Conservation (phyloP, 352 stramenopile species). For the Peronospora destructor region DNA sequence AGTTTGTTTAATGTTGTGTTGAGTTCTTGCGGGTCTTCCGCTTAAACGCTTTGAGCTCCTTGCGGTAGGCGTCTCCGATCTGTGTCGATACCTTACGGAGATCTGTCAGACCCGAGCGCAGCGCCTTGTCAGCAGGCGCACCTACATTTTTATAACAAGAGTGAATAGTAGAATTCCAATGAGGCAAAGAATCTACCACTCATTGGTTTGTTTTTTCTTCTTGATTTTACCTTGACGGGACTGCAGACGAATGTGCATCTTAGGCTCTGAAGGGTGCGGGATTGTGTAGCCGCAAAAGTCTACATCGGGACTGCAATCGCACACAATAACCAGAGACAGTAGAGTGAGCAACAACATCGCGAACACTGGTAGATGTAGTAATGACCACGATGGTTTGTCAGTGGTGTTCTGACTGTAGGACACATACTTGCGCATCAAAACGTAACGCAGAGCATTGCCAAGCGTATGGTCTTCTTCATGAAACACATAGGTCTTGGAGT, state of each 20-base stretch:
- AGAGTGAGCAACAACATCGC: not conserved
- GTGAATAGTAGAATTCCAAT: not conserved
- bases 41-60: conserved; percentile 81
- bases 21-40: conserved; percentile 62
- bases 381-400: not conserved
- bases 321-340: conserved; percentile 3
- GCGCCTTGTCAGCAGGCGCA: conserved; percentile 50
- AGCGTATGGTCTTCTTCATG: conserved; percentile 88
- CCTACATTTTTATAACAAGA: conserved; percentile 17
- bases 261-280: conserved; percentile 91
- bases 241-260: conserved; percentile 92
- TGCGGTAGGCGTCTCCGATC: conserved; percentile 69
- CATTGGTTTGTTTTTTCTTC: not conserved
- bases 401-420: not conserved
- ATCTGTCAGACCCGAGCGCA: conserved; percentile 61
- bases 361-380: not conserved
- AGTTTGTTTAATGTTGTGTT: not conserved
- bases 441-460: conserved; percentile 87
- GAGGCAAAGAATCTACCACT: not conserved
- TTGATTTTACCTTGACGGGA: conserved; percentile 53
- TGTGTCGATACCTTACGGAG: conserved; percentile 65
- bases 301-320: conserved; percentile 69
- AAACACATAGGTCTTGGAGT: conserved; percentile 85
- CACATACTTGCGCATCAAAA: conserved; percentile 88
- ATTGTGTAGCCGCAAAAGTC: conserved; percentile 94